Evolutionary conservation across 202 grass and related monocot genomes (phyloP), one percentile per base, ranked within the genome.

Genomic region (Panicum virgatum): DNA sequence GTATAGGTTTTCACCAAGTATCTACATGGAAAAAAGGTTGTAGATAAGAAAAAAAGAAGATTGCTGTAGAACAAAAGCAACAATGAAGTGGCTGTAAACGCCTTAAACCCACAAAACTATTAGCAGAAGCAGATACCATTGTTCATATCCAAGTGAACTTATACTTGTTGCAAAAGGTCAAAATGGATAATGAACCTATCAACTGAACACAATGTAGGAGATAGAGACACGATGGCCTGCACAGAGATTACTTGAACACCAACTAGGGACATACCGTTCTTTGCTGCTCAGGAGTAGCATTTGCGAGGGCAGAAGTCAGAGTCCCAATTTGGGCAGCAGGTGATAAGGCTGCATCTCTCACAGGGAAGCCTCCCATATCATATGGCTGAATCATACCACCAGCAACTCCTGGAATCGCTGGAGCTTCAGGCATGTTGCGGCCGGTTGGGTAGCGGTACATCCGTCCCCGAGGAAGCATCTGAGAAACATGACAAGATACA

Each of bases 1-100:
- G 52, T 96, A 96, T 6, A 96, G 82, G 77, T 78, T 96, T 84
- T 96, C 93, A 76, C 93, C 93, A 77, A 96, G 91, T 73, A 96
- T 80, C 93, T 96, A 42, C 14, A 85, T 64, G 30, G 1, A 25
- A 26, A 84, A 66, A 50, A 36, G n/a, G 72, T 56, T 15, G 19
- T 22, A 7, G 18, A 75, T 7, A 9, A 43, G 65, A 27, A 42
- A 58, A 51, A 72, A 9, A 46, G 34, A 45, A 52, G 12, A 52
- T 30, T 74, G 20, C 36, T 70, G 36, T 4, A 63, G 16, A 12
- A 12, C 62, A 76, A 19, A 52, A 61, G 26, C 32, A 56, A 25
- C 5, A 71, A 53, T 63, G 78, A 14, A 64, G 40, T 85, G 40
- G 56, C 5, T 19, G 45, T n/a, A 6, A 26, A 73, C 2, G 0